These are phyloP conservation scores for Primulina huaijiensis DNA, from an alignment of 257 asterid species.

Conservation along the genomic window DNA sequence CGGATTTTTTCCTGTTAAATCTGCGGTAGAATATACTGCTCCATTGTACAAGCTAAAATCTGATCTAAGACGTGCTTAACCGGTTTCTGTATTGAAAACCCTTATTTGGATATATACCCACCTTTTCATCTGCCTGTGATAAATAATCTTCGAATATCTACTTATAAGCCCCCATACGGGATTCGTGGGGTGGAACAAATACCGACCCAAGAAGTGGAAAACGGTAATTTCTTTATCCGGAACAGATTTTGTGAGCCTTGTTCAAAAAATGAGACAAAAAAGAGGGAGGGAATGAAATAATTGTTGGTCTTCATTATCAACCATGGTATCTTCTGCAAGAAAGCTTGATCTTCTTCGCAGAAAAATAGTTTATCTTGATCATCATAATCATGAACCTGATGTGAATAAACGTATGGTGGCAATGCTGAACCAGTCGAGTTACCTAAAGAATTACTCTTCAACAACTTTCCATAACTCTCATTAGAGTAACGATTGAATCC, in stretches of 20 bases:
- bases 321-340: constrained; percentile 52
- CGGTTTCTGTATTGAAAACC: constrained; percentile 35
- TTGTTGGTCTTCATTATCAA: constrained; percentile 53
- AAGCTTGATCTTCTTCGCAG: constrained; percentile 57
- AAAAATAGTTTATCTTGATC: constrained; percentile 59
- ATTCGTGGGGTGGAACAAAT: constrained; percentile 75
- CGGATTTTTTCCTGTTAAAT: constrained; percentile 27
- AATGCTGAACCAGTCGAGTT: constrained; percentile 21
- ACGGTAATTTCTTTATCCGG: constrained; percentile 60
- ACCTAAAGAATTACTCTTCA: constrained; percentile 36
- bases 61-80: constrained; percentile 56
- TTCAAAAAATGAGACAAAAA: constrained; percentile 55
- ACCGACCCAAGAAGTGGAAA: constrained; percentile 70
- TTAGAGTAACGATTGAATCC: constrained; percentile 45
- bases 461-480: constrained; percentile 53
- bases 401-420: constrained; percentile 52
- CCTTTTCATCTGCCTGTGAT: constrained; percentile 50
- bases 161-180: constrained; percentile 64
- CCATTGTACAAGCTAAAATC: constrained; percentile 46
- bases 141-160: constrained; percentile 56
- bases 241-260: constrained; percentile 53
- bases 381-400: constrained; percentile 62
- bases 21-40: constrained; percentile 49
- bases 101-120: constrained; percentile 72
- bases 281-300: constrained; percentile 72